Base-by-base conservation (phyloP, 2,329 filamentous ascomycete species). In the Hypoxylon sp. region DNA sequence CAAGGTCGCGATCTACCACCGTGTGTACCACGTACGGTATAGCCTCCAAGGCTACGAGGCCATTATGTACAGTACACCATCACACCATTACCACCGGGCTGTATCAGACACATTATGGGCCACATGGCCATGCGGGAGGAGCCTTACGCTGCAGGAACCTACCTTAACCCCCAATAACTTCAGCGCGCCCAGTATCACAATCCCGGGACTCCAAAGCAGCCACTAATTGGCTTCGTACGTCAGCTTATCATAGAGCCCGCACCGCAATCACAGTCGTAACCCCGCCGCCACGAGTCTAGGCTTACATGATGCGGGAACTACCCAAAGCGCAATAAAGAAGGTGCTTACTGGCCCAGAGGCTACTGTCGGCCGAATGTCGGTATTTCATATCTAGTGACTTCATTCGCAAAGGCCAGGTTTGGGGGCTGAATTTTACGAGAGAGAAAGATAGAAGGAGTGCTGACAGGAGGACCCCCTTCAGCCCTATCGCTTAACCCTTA, bases 131-230 rank as follows among this genome's bases (percentile, higher is more conserved):
- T 49, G 62, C 59, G 60, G 63, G 62, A 65, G 50, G 59, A 68
- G 44, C 65, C 56, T 57, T 58, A 50, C 34, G 53, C 62, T 60
- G 65, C 62, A 65, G 62, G 62, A 62, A 65, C 62, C 50, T 64
- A 56, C 52, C 51, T 55, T 22, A 43, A 17, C 34, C 48, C 43
- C 37, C 32, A 56, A 17, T 41, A 19, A 41, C 37, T 6, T 41
- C 37, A 41, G 37, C 5, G 52, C 34, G 30, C 34, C 13, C 28
- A 52, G 47, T 56, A 62, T 56, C 47, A 54, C 51, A 46, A 53
- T 22, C 13, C 30, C 47, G 50, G 50, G 54, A 58, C 37, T 46
- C 49, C 24, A 26, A 55, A 60, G 51, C 46, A 32, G 46, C 52
- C 46, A 50, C 22, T 43, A 41, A 50, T 50, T 52, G 39, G 19